A percentile compares a stretch with the other conserved stretches of the same genome.
phyloP scores from a whole-genome alignment of 2,329 filamentous ascomycete genomes.

The Neonectria magnoliae region DNA sequence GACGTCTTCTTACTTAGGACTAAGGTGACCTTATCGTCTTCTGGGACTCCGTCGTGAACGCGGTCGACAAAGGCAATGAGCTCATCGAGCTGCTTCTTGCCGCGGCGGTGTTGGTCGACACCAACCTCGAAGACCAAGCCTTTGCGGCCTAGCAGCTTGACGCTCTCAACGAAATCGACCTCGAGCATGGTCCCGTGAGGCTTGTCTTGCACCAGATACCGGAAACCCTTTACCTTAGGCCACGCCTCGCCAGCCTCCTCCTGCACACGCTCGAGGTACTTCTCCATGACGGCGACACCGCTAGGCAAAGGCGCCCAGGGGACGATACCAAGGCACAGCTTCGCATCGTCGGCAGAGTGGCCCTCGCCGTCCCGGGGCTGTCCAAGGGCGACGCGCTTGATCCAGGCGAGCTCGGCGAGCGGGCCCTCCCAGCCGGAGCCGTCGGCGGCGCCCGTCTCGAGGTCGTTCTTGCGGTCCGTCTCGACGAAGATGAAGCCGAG shows the following conservation, averaged over 20 bases:
- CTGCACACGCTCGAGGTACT: slow-evolving; percentile 72
- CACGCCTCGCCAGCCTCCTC: slow-evolving; percentile 71
- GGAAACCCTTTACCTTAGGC: slow-evolving; percentile 77
- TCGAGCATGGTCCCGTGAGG: slow-evolving; percentile 71
- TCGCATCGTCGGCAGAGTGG: slow-evolving; percentile 56
- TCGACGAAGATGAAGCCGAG: slow-evolving; percentile 85
- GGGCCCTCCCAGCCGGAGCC: slow-evolving; percentile 72
- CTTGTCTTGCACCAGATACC: slow-evolving; percentile 86
- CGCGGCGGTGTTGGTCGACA: slow-evolving; percentile 81
- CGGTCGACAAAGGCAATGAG: slow-evolving; percentile 74
- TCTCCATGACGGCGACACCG: slow-evolving; percentile 66
- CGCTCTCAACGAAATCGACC: slow-evolving; percentile 69
- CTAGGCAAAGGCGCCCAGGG: slow-evolving; percentile 87
- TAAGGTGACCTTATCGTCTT: slow-evolving; percentile 70
- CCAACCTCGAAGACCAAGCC: slow-evolving; percentile 83
- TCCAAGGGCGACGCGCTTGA: slow-evolving; percentile 73
- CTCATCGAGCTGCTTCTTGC: slow-evolving; percentile 78
- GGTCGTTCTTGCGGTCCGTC: slow-evolving; percentile 76
- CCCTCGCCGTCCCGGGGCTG: slow-evolving; percentile 66
- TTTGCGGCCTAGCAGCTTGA: slow-evolving; percentile 71
- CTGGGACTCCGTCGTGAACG: slow-evolving; percentile 69
- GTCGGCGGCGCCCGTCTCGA: slow-evolving; percentile 57
- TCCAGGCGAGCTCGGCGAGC: slow-evolving; percentile 76
- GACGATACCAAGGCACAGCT: slow-evolving; percentile 74
- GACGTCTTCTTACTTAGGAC: slow-evolving; percentile 71